Evolutionary conservation across 176 grass and related monocot genomes (phyloP), one percentile per base, ranked within the genome.

Genomic region (Cymbopogon citratus): DNA sequence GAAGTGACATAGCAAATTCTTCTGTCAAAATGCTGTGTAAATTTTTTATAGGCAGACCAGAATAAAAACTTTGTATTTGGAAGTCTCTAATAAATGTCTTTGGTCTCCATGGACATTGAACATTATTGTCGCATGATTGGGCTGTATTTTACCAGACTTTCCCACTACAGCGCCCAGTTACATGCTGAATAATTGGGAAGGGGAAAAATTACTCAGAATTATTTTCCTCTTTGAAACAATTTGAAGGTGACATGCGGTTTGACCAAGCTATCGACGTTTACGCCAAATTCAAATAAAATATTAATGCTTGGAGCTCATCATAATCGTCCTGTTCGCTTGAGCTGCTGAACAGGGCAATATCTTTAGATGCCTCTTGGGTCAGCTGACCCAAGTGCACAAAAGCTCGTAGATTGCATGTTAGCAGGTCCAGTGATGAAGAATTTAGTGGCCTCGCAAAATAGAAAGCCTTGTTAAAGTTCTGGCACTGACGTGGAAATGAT

Each of bases 1-100:
- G 54, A 82, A 69, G 69, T 67, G 25, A 6, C 62, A 39, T 82
- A 85, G 75, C 57, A 71, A 80, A 88, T 86, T 88, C 77, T 85
- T 67, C 38, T 88, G 49, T 76, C 35, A 59, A 84, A 84, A 77
- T 81, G 23, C 44, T 80, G 9, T 90, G 66, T 65, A 81, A 80
- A 31, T 83, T 57, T 81, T 77, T 84, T 51, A 5, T 49, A 73
- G 76, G 64, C 18, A 7, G 36, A 23, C 16, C 16, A 13, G 56
- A 27, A 80, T 79, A 79, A 79, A 79, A 52, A 18, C 4, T 23
- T 25, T 5, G 19, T 68, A 52, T 52, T 80, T 51, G 64, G 45
- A 52, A 68, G 29, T 63, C 9, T 65, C 23, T 48, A 46, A 66
- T 31, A 66, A 68, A 52, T 15, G 44, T 48, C 11, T 51, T 49